Evolutionary conservation across 768 basidiomycete species (phyloP).

Genomic region (Psilocybe cyanescens): DNA sequence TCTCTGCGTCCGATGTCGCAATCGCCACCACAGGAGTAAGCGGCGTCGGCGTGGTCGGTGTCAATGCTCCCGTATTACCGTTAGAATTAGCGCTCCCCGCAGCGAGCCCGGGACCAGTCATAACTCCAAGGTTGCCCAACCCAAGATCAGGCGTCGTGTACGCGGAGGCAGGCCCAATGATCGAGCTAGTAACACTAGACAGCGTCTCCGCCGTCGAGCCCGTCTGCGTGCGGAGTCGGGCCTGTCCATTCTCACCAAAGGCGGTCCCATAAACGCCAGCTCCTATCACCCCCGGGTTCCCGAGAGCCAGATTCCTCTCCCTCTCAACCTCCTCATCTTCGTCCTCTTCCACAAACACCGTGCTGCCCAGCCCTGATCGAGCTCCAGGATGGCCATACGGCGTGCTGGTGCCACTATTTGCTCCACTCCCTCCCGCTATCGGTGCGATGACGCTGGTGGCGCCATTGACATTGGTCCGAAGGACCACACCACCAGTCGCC

Average conservation of each 20-base stretch:
- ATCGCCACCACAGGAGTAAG: slow-evolving; percentile 74
- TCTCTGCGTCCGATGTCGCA: slow-evolving; percentile 72
- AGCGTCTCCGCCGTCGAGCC: slow-evolving; percentile 43
- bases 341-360: slow-evolving; percentile 68
- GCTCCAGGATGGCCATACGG: slow-evolving; percentile 60
- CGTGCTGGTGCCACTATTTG: slow-evolving; percentile 70
- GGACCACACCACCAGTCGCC: slow-evolving; percentile 56
- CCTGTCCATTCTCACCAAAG: slow-evolving; percentile 36
- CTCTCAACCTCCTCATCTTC: slow-evolving; percentile 69
- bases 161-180: slow-evolving; percentile 41
- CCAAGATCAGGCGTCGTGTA: slow-evolving; percentile 70
- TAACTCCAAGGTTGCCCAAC: slow-evolving; percentile 29
- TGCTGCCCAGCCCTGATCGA: slow-evolving; percentile 51
- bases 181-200: slow-evolving; percentile 31
- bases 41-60: slow-evolving; percentile 57
- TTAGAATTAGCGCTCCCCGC: background rate
- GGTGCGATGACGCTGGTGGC: slow-evolving; percentile 26
- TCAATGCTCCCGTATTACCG: slow-evolving; percentile 25
- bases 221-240: slow-evolving; percentile 60
- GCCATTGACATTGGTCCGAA: slow-evolving; percentile 64
- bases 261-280: slow-evolving; percentile 33
- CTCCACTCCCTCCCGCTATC: slow-evolving; percentile 44
- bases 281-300: slow-evolving; percentile 10
- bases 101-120: slow-evolving; percentile 21
- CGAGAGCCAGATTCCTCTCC: slow-evolving; percentile 36